Percentiles rank a stretch among this genome's conserved stretches.
These are phyloP conservation scores for Oleoguttula mirabilis DNA, from an alignment of 495 filamentous ascomycete genomes.

Conservation along the genomic window DNA sequence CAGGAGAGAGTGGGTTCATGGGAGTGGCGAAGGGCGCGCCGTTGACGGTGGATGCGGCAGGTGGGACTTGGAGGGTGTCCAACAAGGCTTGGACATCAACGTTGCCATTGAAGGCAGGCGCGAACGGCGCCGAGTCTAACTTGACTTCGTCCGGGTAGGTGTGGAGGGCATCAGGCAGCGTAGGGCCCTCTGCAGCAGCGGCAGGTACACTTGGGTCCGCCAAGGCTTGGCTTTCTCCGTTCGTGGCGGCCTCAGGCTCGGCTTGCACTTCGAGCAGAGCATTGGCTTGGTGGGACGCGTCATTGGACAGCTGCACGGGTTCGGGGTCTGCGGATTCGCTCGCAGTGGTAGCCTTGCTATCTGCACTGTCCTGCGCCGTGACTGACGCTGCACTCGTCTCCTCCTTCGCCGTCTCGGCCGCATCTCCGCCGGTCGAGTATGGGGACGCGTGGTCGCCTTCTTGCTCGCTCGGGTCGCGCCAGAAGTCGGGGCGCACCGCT, in stretches of 20 bases:
- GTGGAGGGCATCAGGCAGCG: slow-evolving; percentile 7
- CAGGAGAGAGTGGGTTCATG: slow-evolving; percentile 8
- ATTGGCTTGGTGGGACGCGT: slow-evolving; percentile 8
- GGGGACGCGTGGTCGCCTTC: slow-evolving; percentile 8
- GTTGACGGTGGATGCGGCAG: slow-evolving; percentile 13
- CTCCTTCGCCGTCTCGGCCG: background rate
- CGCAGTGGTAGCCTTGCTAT: slow-evolving; percentile 9
- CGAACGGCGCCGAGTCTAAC: slow-evolving; percentile 10
- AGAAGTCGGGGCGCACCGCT: slow-evolving; percentile 13
- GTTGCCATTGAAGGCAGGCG: slow-evolving; percentile 14
- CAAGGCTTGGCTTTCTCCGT: slow-evolving; percentile 16
- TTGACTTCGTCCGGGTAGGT: slow-evolving; percentile 12
- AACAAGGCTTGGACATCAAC: slow-evolving; percentile 34
- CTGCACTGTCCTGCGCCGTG: background rate
- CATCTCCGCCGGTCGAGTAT: slow-evolving; percentile 14
- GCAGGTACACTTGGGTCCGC: slow-evolving; percentile 12
- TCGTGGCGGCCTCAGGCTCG: slow-evolving; percentile 1
- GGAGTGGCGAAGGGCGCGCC: slow-evolving; percentile 9
- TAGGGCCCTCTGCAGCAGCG: background rate
- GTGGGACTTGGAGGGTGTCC: slow-evolving; percentile 24
- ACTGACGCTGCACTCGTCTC: background rate
- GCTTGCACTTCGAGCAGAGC: background rate
- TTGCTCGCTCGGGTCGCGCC: slow-evolving; percentile 15
- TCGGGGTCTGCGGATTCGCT: background rate
- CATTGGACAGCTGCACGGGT: background rate